Conservation (phyloP, 140 eudicot species). For the Anethum foeniculum region DNA sequence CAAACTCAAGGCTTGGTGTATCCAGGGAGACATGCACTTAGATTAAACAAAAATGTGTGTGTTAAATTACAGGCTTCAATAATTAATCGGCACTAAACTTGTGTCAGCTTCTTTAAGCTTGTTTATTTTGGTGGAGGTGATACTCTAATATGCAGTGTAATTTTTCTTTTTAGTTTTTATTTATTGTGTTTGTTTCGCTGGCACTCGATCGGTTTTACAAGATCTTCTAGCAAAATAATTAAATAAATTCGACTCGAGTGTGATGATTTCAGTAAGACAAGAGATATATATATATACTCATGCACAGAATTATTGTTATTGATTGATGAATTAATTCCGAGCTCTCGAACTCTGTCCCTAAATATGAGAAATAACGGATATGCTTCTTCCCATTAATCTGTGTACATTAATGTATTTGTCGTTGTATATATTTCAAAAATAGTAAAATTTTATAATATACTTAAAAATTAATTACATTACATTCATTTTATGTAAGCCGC, state of each 20-base stretch:
- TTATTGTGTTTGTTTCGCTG: background rate
- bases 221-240: background rate
- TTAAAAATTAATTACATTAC: too few relatives aligned
- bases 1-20: conserved; percentile 6
- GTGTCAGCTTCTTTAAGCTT: background rate
- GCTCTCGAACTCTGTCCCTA: too few relatives aligned
- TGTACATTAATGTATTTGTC: too few relatives aligned
- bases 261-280: background rate
- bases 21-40: conserved; percentile 7
- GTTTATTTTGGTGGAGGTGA: background rate
- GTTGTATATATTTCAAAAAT: too few relatives aligned
- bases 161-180: background rate
- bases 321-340: too few relatives aligned
- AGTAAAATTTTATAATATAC: too few relatives aligned
- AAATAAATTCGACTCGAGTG: background rate
- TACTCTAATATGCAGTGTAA: background rate
- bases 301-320: too few relatives aligned
- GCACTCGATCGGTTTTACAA: background rate
- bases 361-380: too few relatives aligned
- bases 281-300: too few relatives aligned
- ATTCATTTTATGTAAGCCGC: too few relatives aligned
- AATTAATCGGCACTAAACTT: background rate
- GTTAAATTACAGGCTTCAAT: background rate
- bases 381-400: too few relatives aligned
- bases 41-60: background rate